Conservation (phyloP, 306 rosid genomes). For the Dalbergia cultrata region DNA sequence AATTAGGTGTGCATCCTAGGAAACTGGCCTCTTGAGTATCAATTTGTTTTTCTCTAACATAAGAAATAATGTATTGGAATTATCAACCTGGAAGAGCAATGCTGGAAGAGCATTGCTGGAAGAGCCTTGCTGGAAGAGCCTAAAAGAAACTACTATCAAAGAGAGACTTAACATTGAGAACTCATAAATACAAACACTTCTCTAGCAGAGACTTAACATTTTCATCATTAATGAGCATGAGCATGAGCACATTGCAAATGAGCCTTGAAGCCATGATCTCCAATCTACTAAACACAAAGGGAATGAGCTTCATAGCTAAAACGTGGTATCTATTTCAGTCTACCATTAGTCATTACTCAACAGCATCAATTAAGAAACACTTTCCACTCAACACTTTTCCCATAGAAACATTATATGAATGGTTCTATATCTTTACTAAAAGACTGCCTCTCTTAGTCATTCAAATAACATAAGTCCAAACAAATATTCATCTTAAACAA, state of each 20-base stretch:
- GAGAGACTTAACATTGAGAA: neutral
- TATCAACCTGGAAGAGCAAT: neutral
- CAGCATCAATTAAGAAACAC: neutral
- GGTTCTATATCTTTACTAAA: neutral
- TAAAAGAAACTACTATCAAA: neutral
- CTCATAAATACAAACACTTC: neutral
- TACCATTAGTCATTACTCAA: neutral
- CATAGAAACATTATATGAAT: conserved; percentile 14
- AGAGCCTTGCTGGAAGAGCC: neutral
- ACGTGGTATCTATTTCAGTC: neutral
- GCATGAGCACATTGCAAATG: neutral
- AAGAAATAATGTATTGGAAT: neutral
- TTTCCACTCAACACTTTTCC: neutral
- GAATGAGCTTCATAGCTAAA: neutral
- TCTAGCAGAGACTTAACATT: neutral
- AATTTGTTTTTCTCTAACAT: neutral
- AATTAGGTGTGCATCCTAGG: neutral
- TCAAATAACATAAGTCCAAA: neutral
- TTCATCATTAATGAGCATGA: neutral
- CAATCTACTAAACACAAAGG: neutral
- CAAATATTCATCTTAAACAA: conserved; percentile 6
- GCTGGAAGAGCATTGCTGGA: neutral
- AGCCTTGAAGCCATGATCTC: neutral
- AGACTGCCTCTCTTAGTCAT: neutral
- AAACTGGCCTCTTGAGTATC: neutral